Percentiles rank a stretch among this genome's conserved stretches.
Evolutionary conservation across 164 flowering plant genomes (phyloP).

Genomic region (Santalum album): DNA sequence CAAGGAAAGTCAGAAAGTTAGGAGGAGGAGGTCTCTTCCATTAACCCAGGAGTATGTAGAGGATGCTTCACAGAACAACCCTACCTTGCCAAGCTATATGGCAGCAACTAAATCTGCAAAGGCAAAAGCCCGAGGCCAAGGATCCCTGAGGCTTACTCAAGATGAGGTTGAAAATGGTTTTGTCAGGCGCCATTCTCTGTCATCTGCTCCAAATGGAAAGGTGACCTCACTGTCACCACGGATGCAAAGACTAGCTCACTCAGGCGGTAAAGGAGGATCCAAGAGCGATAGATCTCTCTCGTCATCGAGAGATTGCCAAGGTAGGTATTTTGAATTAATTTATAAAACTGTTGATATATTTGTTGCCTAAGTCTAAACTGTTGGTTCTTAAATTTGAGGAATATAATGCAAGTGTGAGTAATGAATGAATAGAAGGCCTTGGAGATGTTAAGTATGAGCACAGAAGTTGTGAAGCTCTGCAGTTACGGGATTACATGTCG

Average conservation of each 20-base stretch:
- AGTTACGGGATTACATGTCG: no score
- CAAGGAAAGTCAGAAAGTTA: conserved; percentile 12
- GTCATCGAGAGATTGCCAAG: conserved; percentile 21
- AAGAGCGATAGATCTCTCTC: conserved; percentile 14
- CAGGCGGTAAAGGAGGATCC: conserved; percentile 27
- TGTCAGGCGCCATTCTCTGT: conserved; percentile 46
- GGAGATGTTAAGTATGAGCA: no score
- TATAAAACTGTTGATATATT: no score
- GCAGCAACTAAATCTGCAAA: conserved; percentile 54
- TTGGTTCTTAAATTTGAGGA: no score
- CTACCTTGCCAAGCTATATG: conserved; percentile 37
- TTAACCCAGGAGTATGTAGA: conserved; percentile 20
- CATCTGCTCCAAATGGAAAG: conserved; percentile 35
- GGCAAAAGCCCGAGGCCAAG: conserved; percentile 49
- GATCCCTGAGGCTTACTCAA: conserved; percentile 26
- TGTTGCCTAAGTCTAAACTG: no score
- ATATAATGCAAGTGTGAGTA: no score
- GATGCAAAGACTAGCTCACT: conserved; percentile 26
- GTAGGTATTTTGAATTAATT: no score
- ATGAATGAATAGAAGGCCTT: no score
- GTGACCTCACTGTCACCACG: conserved; percentile 31
- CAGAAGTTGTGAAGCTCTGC: no score
- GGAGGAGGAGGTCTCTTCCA: conserved; percentile 21
- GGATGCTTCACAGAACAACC: conserved; percentile 16
- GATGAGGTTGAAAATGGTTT: conserved; percentile 31